These are phyloP conservation scores for Pyrenula aspistea DNA, from an alignment of 495 filamentous ascomycete species.

Conservation along the genomic window DNA sequence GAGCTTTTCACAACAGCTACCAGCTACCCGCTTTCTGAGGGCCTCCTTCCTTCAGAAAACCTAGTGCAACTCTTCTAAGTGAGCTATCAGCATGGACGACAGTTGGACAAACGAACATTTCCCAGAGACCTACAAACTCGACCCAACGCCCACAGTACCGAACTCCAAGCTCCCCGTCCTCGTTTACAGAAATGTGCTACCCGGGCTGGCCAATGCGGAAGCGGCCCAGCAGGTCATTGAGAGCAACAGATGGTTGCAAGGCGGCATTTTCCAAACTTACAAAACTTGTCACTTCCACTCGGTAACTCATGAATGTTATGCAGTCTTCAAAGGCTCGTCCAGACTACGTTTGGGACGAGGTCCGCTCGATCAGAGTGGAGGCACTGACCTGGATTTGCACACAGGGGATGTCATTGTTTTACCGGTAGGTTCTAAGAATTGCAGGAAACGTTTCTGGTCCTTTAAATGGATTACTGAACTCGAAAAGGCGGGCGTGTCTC, in stretches of 20 bases:
- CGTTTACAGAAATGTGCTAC: conserved; percentile 23
- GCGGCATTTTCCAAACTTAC: conserved; percentile 24
- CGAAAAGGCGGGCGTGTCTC: conserved; percentile 21
- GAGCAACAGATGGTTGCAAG: conserved; percentile 22
- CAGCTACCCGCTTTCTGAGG: too few species aligned
- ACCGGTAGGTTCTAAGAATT: conserved; percentile 7
- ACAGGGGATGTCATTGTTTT: conserved; percentile 23
- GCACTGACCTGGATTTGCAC: conserved; percentile 16
- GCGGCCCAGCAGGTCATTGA: conserved; percentile 15
- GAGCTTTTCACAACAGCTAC: too few species aligned
- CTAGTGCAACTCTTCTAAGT: too few species aligned
- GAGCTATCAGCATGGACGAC: too few species aligned
- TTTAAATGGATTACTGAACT: neutral
- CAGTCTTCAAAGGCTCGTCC: conserved; percentile 20
- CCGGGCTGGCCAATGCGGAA: conserved; percentile 4
- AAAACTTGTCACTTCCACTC: conserved; percentile 22
- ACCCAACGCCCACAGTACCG: conserved; percentile 22
- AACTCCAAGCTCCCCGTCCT: conserved; percentile 26
- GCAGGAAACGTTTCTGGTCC: neutral
- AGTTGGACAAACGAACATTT: neutral
- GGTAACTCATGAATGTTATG: conserved; percentile 28
- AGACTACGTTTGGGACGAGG: conserved; percentile 19
- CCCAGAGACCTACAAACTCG: conserved; percentile 14
- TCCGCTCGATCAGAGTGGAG: conserved; percentile 19
- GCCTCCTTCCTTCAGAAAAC: too few species aligned